These are phyloP conservation scores for Nasturtium officinale DNA, from an alignment of 345 rosid genomes.

Conservation along the genomic window DNA sequence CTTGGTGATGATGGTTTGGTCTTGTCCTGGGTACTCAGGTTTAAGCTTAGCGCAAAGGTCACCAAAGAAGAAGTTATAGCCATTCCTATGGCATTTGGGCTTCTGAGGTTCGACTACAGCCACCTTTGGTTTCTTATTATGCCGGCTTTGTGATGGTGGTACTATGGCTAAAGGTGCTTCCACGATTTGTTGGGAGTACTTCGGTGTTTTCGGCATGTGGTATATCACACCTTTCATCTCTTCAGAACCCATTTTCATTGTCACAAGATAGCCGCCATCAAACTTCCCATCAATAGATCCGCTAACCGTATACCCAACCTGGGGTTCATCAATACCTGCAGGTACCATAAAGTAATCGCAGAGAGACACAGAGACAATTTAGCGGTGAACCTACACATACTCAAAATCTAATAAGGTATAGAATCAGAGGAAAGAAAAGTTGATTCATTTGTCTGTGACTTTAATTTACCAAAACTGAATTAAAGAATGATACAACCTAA, in stretches of 20 bases:
- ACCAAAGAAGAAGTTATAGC: conserved; percentile 75
- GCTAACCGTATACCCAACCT: conserved; percentile 53
- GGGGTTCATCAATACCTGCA: conserved; percentile 31
- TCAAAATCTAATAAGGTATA: background rate
- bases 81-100: conserved; percentile 77
- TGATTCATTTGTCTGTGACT: background rate
- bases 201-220: conserved; percentile 54
- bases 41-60: conserved; percentile 66
- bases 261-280: conserved; percentile 80
- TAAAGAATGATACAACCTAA: conserved; percentile 3
- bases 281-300: conserved; percentile 89
- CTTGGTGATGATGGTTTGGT: conserved; percentile 62
- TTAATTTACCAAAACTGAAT: background rate
- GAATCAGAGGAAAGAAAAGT: conserved; percentile 7
- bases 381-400: background rate
- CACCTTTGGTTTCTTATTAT: conserved; percentile 56
- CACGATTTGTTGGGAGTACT: conserved; percentile 30
- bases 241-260: conserved; percentile 59
- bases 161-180: conserved; percentile 23
- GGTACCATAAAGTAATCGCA: background rate
- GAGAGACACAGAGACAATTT: background rate
- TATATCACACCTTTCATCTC: conserved; percentile 80
- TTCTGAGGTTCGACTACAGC: conserved; percentile 54
- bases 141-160: conserved; percentile 45
- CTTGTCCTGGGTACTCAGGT: conserved; percentile 61